These are phyloP conservation scores for Mrakia hoshinonis DNA, from an alignment of 768 basidiomycete genomes.

Conservation along the genomic window DNA sequence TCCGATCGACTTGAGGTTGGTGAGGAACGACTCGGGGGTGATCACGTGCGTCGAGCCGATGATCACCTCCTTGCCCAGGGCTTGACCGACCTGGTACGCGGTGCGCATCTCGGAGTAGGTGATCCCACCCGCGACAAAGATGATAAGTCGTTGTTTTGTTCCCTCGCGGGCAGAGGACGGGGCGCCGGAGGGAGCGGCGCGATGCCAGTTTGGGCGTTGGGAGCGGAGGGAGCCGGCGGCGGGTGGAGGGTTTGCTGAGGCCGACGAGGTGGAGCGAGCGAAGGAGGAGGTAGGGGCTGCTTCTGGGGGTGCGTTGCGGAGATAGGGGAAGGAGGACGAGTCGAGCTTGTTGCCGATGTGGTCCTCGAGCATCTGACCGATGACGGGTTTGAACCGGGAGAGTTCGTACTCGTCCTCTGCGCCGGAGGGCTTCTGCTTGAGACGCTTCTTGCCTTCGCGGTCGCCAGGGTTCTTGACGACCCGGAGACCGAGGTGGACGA, in stretches of 20 bases:
- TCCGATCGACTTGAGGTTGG: constrained; percentile 78
- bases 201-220: constrained; percentile 28
- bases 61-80: constrained; percentile 76
- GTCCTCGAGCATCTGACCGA: constrained; percentile 78
- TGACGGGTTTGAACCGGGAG: constrained; percentile 78
- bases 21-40: constrained; percentile 74
- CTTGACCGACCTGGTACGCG: constrained; percentile 65
- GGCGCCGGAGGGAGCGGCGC: constrained; percentile 9
- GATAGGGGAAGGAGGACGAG: constrained; percentile 72
- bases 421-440: constrained; percentile 60
- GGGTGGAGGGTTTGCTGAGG: not conserved
- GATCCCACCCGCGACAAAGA: constrained; percentile 91
- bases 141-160: constrained; percentile 57
- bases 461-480: constrained; percentile 72
- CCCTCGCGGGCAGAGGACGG: not conserved
- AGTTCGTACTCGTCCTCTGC: constrained; percentile 94
- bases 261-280: not conserved
- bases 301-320: constrained; percentile 57
- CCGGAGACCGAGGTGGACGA: constrained; percentile 70
- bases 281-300: constrained; percentile 34
- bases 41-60: constrained; percentile 85
- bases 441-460: constrained; percentile 66
- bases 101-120: constrained; percentile 92
- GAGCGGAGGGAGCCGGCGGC: constrained; percentile 21
- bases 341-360: constrained; percentile 72